Conservation (phyloP, 1,284 basidiomycete species). For the Neonothopanus nambi region DNA sequence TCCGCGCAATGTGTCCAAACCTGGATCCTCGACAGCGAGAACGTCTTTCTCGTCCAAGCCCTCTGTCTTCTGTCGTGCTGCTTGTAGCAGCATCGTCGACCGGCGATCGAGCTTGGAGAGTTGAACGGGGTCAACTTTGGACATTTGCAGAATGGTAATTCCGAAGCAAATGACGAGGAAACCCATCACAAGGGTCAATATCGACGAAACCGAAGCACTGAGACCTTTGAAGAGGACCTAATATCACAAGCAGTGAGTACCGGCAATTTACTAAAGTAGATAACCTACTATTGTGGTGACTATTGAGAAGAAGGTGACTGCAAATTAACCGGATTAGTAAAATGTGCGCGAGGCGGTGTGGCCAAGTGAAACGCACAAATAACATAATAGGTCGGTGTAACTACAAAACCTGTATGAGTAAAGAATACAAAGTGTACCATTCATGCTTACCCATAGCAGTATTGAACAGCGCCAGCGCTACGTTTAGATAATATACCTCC, state of each 20-base stretch:
- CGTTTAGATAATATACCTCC: conserved; percentile 96
- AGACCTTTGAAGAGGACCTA: conserved; percentile 91
- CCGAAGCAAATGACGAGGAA: conserved; percentile 90
- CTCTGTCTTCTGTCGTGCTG: conserved; percentile 67
- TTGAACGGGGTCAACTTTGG: conserved; percentile 83
- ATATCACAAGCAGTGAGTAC: neutral
- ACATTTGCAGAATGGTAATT: conserved; percentile 95
- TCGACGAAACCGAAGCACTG: conserved; percentile 70
- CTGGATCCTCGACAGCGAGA: conserved; percentile 69
- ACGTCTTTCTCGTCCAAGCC: conserved; percentile 59
- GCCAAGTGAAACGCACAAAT: conserved; percentile 50
- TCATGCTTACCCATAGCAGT: conserved; percentile 75
- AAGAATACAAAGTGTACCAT: conserved; percentile 12
- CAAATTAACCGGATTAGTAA: conserved; percentile 19
- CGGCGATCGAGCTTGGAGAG: conserved; percentile 79
- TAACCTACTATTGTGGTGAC: conserved; percentile 75
- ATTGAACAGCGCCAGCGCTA: conserved; percentile 95
- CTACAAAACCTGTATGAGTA: conserved; percentile 36
- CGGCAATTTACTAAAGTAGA: neutral
- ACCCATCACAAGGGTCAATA: conserved; percentile 89
- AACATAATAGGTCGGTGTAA: conserved; percentile 89
- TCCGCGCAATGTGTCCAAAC: conserved; percentile 88
- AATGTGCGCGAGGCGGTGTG: neutral
- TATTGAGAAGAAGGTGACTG: conserved; percentile 87
- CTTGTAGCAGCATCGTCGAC: conserved; percentile 83